These are phyloP conservation scores for Didymosphaeria variabile DNA, from an alignment of 2,329 filamentous ascomycete species.

Conservation along the genomic window DNA sequence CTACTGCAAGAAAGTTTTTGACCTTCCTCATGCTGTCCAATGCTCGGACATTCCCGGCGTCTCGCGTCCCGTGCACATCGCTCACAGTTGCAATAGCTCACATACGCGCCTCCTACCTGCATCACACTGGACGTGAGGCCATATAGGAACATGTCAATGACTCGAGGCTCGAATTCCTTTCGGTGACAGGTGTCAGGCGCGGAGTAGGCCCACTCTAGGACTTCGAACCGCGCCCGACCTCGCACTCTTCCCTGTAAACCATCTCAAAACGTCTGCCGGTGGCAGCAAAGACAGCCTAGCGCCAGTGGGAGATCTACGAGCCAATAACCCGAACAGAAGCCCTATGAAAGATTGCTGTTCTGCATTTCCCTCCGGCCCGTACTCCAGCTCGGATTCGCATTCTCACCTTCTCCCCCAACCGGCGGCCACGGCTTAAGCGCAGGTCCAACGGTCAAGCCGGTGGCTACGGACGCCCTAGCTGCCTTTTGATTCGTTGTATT, in stretches of 20 bases:
- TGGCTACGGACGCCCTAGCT: constrained; percentile 14
- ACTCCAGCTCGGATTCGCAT: constrained; percentile 33
- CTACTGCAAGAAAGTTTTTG: constrained; percentile 7
- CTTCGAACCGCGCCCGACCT: constrained; percentile 4
- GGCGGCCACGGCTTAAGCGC: constrained; percentile 8
- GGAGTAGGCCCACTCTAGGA: not conserved
- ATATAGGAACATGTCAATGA: not conserved
- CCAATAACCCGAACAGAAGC: constrained; percentile 28
- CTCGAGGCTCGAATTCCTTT: not conserved
- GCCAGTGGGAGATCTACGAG: constrained; percentile 16
- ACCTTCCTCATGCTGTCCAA: constrained; percentile 11
- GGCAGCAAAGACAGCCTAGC: constrained; percentile 29
- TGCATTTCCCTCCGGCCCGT: constrained; percentile 16
- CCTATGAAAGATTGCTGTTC: constrained; percentile 20
- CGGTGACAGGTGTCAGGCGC: constrained; percentile 8
- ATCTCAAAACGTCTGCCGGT: constrained; percentile 17
- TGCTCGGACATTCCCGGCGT: not conserved
- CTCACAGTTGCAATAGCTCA: not conserved
- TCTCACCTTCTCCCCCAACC: constrained; percentile 15
- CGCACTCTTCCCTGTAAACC: constrained; percentile 16
- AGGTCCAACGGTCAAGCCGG: constrained; percentile 17
- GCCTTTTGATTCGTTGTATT: constrained; percentile 17
- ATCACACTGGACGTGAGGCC: not conserved
- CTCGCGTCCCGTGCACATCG: not conserved
- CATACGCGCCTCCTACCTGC: not conserved